Base-by-base conservation (phyloP, 2,329 filamentous ascomycete species). In the Karstenula rhodostoma region DNA sequence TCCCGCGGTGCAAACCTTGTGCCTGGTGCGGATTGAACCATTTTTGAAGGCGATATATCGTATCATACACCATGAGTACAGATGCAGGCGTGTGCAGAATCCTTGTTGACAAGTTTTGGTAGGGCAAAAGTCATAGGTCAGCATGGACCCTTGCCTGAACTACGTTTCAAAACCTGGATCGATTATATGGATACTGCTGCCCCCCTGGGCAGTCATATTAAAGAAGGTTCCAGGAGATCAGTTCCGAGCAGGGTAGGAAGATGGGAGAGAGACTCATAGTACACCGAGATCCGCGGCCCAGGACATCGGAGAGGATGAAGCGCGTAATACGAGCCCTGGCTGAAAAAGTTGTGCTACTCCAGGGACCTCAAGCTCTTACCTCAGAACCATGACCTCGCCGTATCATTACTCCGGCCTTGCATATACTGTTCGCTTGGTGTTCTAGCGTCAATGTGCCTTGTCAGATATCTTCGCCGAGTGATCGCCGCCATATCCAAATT, bases 211-310 rank as follows among this genome's bases (percentile, higher is more conserved):
- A 25, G 19, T 51, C 29, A 64, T 60, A 58, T 57, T 56, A 61
- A 54, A 48, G 60, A 69, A 63, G 54, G 51, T 73, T 72, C 69
- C 56, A 71, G 67, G 67, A 71, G 58, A 35, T 55, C 59, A 59
- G 47, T 48, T n/a, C 64, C 61, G 67, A 61, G 29, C 66, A 57
- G 40, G 43, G 61, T 60, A 51, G 40, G 65, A 63, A 66, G 69
- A 53, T 62, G 61, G 40, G 23, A 35, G 13, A 55, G 27, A n/a
- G 40, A n/a, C 25, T 23, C 22, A 35, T 27, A 22, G n/a, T 32
- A 23, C 42, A 17, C n/a, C 32, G 25, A 22, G 10, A 32, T 54
- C 51, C 51, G 37, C 25, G 48, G 58, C 57, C 59, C 58, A 61
- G 61, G 46, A 49, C 46, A 58, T n/a, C 53, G 42, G 56, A 37